A percentile compares a stretch with the other conserved stretches of the same genome.
These are phyloP conservation scores for Neurospora sp. DNA, from an alignment of 495 filamentous ascomycete genomes.

Conservation along the genomic window DNA sequence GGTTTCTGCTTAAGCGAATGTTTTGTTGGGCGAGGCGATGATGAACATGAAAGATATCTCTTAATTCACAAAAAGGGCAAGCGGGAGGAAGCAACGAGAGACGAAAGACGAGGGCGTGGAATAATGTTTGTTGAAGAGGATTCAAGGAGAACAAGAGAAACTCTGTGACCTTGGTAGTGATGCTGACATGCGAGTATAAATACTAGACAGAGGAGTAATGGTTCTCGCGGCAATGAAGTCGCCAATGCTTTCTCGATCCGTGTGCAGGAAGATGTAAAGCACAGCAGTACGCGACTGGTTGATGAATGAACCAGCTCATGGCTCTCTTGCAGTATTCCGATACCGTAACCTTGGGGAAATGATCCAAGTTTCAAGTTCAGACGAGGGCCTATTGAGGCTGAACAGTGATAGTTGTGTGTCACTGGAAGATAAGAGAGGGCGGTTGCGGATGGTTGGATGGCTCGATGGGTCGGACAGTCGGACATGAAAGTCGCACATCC, in stretches of 20 bases:
- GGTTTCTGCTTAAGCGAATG: slow-evolving; percentile 42
- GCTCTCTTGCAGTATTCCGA: background rate
- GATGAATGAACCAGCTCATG: too few relatives aligned
- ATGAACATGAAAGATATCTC: background rate
- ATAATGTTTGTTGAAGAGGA: background rate
- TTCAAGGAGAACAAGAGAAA: background rate
- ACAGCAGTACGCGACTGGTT: too few relatives aligned
- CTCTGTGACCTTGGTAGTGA: background rate
- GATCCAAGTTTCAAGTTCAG: background rate
- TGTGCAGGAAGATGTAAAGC: too few relatives aligned
- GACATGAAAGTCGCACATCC: background rate
- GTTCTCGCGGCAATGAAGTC: background rate
- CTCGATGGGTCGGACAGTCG: background rate
- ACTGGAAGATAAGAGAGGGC: background rate
- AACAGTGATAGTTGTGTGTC: background rate
- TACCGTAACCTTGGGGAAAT: background rate
- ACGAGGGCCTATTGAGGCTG: background rate
- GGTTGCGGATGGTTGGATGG: background rate
- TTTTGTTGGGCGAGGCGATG: background rate
- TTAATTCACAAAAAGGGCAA: background rate
- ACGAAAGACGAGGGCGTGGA: background rate
- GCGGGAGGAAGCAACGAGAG: background rate
- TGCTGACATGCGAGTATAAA: background rate
- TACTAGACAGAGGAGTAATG: background rate
- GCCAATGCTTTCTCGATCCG: background rate